Evolutionary conservation across 164 flowering plant species (phyloP), one percentile per base, ranked within the genome.

Genomic region (Kalanchoe fedtschenkoi): DNA sequence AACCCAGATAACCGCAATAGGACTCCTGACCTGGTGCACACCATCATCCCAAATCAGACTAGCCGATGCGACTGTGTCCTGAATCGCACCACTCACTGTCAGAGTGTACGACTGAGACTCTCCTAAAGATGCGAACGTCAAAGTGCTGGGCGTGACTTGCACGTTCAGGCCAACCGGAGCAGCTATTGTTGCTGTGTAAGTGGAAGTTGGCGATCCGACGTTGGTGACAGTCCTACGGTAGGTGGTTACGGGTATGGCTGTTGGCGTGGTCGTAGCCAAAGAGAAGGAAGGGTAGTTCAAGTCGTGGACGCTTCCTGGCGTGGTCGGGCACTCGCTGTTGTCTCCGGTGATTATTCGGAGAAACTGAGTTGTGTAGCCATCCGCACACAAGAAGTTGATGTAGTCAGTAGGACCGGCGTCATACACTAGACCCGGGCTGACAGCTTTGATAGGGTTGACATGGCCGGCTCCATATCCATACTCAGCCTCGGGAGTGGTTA

Each of bases 1-100:
- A 51, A 51, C 28, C 60, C 2, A 38, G 67, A n/a, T 62, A 4
- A 72, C 76, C 16, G 67, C 64, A 53, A 73, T 67, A 1, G 76
- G 76, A 60, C 73, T 73, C 53, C 76, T 66, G 21, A 72, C 76
- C 55, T 51, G 60, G 34, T 57, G 39, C 17, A 37, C 62, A 26
- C 76, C 72, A 69, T 69, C 72, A 62, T 69, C 62, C 76, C 76
- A 73, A n/a, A 70, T 62, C 58, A 73, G 42, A 44, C 69, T 35
- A 38, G 66, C 68, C 10, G 73, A 73, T 1, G 39, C 39, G 0
- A 35, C 39, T 3, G 13, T 14, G 1, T 3, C 21, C 1, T 5
- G 21, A 0, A 73, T 41, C 14, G 51, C 22, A 17, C 64, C 73
- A 33, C 42, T 19, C 10, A 72, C 28, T 0, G 41, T 46, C 5